Evolutionary conservation across 2,329 filamentous ascomycete species (phyloP).

Genomic region (Trichoderma polysporum): DNA sequence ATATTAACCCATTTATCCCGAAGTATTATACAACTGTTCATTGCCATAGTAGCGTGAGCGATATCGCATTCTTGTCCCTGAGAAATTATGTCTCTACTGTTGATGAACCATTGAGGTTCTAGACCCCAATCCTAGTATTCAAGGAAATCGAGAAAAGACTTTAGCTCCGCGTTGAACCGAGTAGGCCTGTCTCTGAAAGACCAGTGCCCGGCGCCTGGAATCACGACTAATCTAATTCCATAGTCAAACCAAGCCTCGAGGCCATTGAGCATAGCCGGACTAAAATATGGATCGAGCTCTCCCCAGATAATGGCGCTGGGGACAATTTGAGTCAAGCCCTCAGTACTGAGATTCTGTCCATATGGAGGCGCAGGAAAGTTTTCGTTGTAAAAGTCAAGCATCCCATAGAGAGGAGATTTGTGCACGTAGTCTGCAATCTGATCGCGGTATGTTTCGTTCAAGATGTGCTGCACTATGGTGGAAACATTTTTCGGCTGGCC

Average conservation of each 20-base stretch:
- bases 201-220: neutral
- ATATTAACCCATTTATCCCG: no score
- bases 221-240: neutral
- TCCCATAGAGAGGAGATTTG: neutral
- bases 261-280: neutral
- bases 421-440: neutral
- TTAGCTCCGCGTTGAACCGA: neutral
- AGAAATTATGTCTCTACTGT: neutral
- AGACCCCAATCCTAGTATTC: neutral
- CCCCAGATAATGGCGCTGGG: neutral
- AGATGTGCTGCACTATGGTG: neutral
- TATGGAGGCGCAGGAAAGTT: neutral
- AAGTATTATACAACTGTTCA: no score
- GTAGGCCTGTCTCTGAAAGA: neutral
- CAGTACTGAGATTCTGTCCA: neutral
- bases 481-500: neutral
- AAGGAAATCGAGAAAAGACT: neutral
- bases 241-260: neutral
- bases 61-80: neutral
- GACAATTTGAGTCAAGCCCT: neutral
- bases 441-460: neutral
- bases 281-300: neutral
- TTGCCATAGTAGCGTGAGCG: no score
- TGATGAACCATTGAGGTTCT: neutral
- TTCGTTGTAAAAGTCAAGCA: neutral